Evolutionary conservation across 1,284 basidiomycete genomes (phyloP), one percentile per base, ranked within the genome.

Genomic region (Phylloporus sp.): DNA sequence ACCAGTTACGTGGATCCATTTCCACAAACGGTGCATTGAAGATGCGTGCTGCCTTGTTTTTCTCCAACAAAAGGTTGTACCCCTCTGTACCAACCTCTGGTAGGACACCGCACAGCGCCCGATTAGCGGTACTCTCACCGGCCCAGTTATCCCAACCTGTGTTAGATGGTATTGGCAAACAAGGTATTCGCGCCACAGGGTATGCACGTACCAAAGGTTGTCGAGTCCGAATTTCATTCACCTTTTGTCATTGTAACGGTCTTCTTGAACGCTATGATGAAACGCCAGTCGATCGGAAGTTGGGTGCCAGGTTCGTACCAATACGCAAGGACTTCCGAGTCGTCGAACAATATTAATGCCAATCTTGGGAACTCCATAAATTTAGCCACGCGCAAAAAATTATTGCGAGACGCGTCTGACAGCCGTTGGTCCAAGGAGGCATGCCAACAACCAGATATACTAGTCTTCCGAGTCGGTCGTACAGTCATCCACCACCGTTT

Each of bases 251-350:
- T n/a, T n/a, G n/a, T 55, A 39, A 44, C 42, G 29, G 32, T 32
- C 8, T 51, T 31, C 22, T 11, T 8, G 8, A 44, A 63, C 6
- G 22, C 28, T 6, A 26, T 17, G 8, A 63, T 34, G 26, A 42
- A 55, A 18, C 12, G 26, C 3, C 51, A 54, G 28, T 29, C 17
- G 26, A 63, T 62, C 12, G 52, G 61, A 11, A 62, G 37, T 22
- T 24, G 52, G 20, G 42, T 47, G 8, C 42, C 28, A 17, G 28
- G 50, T 4, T 3, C 6, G 12, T 62, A 61, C 59, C 50, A 62
- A 50, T 53, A 62, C 31, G 32, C 52, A 10, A 63, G 13, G 8
- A 62, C 59, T 34, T n/a, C n/a, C n/a, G n/a, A n/a, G n/a, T 62
- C 59, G 5, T 62, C 11, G 7, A 62, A 47, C 31, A n/a, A n/a